A percentile compares a stretch with the other conserved stretches of the same genome.
Conservation (phyloP, 306 rosid species). For the Cucurbita pepo region DNA sequence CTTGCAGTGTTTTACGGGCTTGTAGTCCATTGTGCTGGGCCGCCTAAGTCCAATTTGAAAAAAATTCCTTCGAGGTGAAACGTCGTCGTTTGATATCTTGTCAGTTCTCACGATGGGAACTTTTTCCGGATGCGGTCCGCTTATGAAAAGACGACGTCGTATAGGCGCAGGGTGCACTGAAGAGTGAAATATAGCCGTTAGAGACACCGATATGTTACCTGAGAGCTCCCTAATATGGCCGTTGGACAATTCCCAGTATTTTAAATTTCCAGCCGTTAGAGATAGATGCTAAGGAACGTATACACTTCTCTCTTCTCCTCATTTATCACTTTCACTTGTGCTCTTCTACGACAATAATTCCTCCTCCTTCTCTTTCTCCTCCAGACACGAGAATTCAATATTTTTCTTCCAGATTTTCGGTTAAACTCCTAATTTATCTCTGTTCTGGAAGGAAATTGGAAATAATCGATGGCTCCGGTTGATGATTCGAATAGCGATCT, state of each 20-base stretch:
- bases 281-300: conserved; percentile 1
- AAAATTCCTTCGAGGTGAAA: neutral
- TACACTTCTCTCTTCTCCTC: neutral
- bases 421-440: conserved; percentile 1
- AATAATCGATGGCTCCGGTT: conserved; percentile 34
- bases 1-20: neutral
- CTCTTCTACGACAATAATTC: neutral
- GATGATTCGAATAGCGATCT: conserved; percentile 19
- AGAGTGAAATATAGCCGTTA: conserved; percentile 25
- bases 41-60: neutral
- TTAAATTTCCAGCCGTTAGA: conserved; percentile 28
- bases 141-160: neutral
- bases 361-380: neutral
- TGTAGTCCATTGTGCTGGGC: neutral
- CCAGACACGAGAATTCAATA: neutral
- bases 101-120: neutral
- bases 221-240: conserved; percentile 8
- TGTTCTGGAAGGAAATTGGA: neutral
- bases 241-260: conserved; percentile 8
- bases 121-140: neutral
- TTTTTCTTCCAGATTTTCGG: neutral
- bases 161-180: neutral
- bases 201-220: neutral
- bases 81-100: neutral
- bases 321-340: neutral